Percentiles rank a stretch among this genome's conserved stretches.
phyloP scores from a whole-genome alignment of 2,329 filamentous ascomycete genomes.

The Fusarium sp. region DNA sequence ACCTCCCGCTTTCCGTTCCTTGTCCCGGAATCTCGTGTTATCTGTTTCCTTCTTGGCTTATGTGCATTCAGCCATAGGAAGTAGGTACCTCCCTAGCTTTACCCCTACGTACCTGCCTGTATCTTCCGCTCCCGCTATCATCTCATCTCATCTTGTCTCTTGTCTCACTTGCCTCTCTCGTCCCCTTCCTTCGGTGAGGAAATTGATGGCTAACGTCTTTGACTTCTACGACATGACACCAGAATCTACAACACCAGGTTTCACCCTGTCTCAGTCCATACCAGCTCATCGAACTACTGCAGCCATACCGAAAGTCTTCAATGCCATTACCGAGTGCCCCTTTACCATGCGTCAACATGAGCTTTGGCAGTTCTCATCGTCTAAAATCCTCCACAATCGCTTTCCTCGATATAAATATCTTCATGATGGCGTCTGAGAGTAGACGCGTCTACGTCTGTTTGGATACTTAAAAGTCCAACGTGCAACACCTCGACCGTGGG shows the following conservation, averaged over 20 bases:
- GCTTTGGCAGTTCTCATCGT: background rate
- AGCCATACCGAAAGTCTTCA: background rate
- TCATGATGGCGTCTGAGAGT: background rate
- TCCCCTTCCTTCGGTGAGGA: background rate
- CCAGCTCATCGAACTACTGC: constrained; percentile 16
- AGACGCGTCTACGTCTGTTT: background rate
- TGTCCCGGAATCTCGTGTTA: background rate
- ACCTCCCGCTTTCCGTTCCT: background rate
- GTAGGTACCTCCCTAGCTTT: background rate
- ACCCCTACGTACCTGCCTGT: background rate
- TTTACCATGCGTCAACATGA: constrained; percentile 1
- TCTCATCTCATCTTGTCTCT: constrained; percentile 7
- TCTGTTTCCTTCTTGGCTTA: background rate
- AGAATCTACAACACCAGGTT: background rate
- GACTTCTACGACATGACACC: background rate
- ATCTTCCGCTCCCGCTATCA: background rate
- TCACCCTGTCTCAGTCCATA: background rate
- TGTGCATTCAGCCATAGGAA: background rate
- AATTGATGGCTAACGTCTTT: background rate
- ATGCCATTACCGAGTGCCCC: background rate
- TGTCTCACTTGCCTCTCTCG: constrained; percentile 6
- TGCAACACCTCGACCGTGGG: background rate
- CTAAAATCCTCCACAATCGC: background rate
- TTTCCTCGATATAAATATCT: background rate
- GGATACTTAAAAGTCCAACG: background rate